Evolutionary conservation across 2,329 filamentous ascomycete genomes (phyloP).

Genomic region (Ceratocystis alfenasii): DNA sequence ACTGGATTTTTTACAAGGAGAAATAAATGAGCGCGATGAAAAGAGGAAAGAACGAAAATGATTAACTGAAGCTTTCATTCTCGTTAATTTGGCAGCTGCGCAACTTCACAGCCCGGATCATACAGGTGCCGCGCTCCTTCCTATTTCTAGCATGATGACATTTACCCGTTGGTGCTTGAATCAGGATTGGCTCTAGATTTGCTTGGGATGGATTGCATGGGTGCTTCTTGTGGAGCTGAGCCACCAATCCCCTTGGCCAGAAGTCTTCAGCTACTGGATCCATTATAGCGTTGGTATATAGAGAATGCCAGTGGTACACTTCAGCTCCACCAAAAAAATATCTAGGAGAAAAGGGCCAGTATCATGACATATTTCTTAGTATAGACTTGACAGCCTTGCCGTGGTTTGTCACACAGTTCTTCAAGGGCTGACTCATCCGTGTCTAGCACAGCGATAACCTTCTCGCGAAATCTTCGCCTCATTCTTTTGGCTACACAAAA

Average conservation of each 20-base stretch:
- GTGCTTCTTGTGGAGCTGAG: not conserved
- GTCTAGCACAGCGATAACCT: not conserved
- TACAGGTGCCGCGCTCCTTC: slow-evolving; percentile 1
- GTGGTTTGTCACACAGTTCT: not conserved
- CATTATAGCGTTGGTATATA: not conserved
- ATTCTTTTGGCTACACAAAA: not conserved
- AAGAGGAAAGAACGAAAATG: not conserved
- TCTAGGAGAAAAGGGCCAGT: not conserved
- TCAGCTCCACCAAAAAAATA: not conserved
- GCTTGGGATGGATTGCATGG: not conserved
- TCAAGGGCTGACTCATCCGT: not conserved
- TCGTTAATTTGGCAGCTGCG: slow-evolving; percentile 4
- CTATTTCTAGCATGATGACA: slow-evolving; percentile 5
- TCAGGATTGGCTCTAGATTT: not conserved
- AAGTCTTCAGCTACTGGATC: not conserved
- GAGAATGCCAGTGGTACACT: too few species aligned
- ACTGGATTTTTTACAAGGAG: not conserved
- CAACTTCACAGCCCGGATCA: slow-evolving; percentile 5
- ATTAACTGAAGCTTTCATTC: not conserved
- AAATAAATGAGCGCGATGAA: not conserved
- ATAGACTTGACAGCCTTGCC: not conserved
- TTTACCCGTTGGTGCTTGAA: not conserved
- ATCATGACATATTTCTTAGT: not conserved
- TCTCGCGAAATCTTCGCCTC: not conserved
- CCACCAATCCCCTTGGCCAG: slow-evolving; percentile 1